Conservation (phyloP, 352 stramenopile species). For the Phytophthora melonis region DNA sequence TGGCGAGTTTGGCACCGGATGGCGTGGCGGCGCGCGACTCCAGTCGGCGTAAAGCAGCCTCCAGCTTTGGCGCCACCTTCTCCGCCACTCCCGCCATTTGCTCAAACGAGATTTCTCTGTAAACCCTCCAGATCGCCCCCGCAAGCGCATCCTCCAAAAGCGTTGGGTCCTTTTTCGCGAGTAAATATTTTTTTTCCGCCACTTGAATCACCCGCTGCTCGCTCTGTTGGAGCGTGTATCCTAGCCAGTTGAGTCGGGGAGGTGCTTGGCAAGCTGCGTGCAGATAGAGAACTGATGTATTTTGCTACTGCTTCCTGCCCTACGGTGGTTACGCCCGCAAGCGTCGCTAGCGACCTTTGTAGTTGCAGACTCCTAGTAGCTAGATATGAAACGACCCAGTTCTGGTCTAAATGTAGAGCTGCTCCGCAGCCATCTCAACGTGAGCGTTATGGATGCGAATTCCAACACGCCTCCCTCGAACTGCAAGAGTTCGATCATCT, state of each 20-base stretch:
- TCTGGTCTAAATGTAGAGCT: not conserved
- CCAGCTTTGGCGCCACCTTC: too few relatives aligned
- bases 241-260: not conserved
- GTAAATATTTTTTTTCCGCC: too few relatives aligned
- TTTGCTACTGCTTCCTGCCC: not conserved
- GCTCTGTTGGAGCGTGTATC: not conserved
- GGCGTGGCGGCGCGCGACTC: too few relatives aligned
- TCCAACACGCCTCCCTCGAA: constrained; percentile 38
- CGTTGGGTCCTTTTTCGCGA: too few relatives aligned
- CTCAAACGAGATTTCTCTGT: too few relatives aligned
- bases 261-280: not conserved
- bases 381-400: not conserved
- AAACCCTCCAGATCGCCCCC: too few relatives aligned
- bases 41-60: too few relatives aligned
- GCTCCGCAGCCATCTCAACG: not conserved
- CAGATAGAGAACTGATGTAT: not conserved
- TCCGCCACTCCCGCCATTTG: too few relatives aligned
- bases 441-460: not conserved
- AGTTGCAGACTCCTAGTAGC: not conserved
- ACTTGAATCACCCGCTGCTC: too few relatives aligned
- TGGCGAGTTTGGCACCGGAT: too few relatives aligned
- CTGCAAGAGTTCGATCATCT: constrained; percentile 19
- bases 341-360: not conserved
- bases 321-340: not conserved
- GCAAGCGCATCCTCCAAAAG: too few relatives aligned